phyloP scores from a whole-genome alignment of 257 asterid genomes.

The Avicennia marina region DNA sequence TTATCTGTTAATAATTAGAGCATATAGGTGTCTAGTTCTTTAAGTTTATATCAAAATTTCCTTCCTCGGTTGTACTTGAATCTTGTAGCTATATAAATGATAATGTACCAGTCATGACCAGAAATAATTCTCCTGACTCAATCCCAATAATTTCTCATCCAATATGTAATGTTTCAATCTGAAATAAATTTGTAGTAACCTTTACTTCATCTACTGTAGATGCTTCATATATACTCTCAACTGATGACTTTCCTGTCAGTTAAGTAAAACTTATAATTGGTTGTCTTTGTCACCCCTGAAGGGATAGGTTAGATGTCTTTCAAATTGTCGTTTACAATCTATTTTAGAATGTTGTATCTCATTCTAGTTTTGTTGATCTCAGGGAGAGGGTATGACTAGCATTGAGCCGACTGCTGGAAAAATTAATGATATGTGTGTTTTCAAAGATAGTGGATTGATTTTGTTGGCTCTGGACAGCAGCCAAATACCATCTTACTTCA shows the following conservation, averaged over 20 bases:
- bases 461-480: slow-evolving; percentile 83
- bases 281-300: neutral
- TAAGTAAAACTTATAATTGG: neutral
- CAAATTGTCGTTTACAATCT: too few relatives aligned
- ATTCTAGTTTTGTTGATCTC: slow-evolving; percentile 28
- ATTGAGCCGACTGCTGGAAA: slow-evolving; percentile 83
- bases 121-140: too few relatives aligned
- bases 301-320: neutral
- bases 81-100: too few relatives aligned
- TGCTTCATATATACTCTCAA: too few relatives aligned
- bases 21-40: too few relatives aligned
- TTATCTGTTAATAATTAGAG: too few relatives aligned
- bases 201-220: too few relatives aligned
- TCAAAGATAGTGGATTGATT: slow-evolving; percentile 73
- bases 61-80: too few relatives aligned
- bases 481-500: slow-evolving; percentile 88
- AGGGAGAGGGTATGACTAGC: slow-evolving; percentile 98
- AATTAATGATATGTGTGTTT: slow-evolving; percentile 82
- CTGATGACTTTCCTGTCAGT: too few relatives aligned
- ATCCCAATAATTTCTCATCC: slow-evolving; percentile 2
- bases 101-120: too few relatives aligned
- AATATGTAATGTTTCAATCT: neutral
- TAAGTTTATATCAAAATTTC: too few relatives aligned
- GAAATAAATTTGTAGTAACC: too few relatives aligned
- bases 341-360: slow-evolving; percentile 5